phyloP scores from a whole-genome alignment of 2,329 filamentous ascomycete genomes.

The Rhynchosporium graminicola region DNA sequence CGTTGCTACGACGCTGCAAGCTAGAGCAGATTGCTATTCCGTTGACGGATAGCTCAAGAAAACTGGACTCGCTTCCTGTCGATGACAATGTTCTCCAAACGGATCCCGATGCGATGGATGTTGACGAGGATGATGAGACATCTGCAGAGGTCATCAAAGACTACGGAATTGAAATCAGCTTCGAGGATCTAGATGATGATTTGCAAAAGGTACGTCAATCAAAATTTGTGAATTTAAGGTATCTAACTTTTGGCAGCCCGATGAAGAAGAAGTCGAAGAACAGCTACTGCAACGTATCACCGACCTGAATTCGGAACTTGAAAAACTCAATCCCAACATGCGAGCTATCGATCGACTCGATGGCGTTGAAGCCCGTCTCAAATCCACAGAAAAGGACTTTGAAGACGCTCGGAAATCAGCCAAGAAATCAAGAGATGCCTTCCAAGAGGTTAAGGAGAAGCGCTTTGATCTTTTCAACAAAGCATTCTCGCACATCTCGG shows the following conservation, averaged over 20 bases:
- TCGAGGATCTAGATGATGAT: constrained; percentile 77
- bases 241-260: constrained; percentile 51
- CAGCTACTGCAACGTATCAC: constrained; percentile 76
- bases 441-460: constrained; percentile 77
- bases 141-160: constrained; percentile 72
- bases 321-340: constrained; percentile 96
- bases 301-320: constrained; percentile 73
- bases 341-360: constrained; percentile 90
- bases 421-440: constrained; percentile 76
- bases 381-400: constrained; percentile 84
- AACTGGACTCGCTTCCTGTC: constrained; percentile 80
- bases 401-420: constrained; percentile 77
- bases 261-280: constrained; percentile 71
- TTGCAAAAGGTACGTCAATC: constrained; percentile 66
- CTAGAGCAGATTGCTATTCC: constrained; percentile 91
- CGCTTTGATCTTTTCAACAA: constrained; percentile 92
- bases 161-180: constrained; percentile 89
- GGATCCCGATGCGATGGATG: constrained; percentile 88
- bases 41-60: constrained; percentile 67
- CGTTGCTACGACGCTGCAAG: constrained; percentile 82
- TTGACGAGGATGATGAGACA: constrained; percentile 79
- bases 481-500: constrained; percentile 90
- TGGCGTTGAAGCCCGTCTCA: constrained; percentile 78
- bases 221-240: constrained; percentile 36
- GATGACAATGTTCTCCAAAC: constrained; percentile 77